phyloP scores from a whole-genome alignment of 345 rosid species.

The Salix arbutifolia region DNA sequence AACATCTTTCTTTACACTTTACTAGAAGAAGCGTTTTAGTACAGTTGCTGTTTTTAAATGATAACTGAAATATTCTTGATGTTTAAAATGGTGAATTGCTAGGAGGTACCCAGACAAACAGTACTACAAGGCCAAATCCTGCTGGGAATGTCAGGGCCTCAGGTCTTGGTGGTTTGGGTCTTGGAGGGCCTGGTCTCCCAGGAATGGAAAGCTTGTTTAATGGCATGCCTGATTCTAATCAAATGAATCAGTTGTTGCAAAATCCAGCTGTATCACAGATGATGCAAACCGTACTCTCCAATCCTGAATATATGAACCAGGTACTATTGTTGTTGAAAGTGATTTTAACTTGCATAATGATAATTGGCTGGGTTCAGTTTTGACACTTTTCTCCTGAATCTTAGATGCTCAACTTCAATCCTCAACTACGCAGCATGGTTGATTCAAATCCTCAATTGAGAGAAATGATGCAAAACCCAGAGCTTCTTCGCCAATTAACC shows the following conservation, averaged over 20 bases:
- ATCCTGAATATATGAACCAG: constrained; percentile 61
- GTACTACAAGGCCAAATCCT: constrained; percentile 40
- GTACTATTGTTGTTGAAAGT: constrained; percentile 24
- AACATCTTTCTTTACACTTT: neutral
- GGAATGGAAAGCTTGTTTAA: constrained; percentile 43
- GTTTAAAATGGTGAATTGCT: neutral
- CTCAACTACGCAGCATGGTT: constrained; percentile 47
- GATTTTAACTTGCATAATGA: neutral
- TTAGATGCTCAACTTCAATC: constrained; percentile 50
- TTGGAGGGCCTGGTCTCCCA: constrained; percentile 50
- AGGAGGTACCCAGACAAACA: constrained; percentile 45
- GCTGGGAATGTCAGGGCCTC: constrained; percentile 40
- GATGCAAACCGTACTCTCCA: constrained; percentile 53
- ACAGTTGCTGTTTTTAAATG: neutral
- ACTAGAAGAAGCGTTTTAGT: neutral
- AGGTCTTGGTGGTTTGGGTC: constrained; percentile 42
- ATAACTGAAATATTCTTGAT: neutral
- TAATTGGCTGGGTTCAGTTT: neutral
- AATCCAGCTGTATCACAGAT: constrained; percentile 60
- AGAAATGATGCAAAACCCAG: constrained; percentile 63
- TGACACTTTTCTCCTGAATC: neutral
- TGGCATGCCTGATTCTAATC: constrained; percentile 36
- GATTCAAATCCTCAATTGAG: constrained; percentile 54
- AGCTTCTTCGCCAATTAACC: constrained; percentile 56
- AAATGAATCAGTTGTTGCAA: constrained; percentile 49